Base-by-base conservation (phyloP, 2,329 filamentous ascomycete genomes). In the Ascochyta fabae region DNA sequence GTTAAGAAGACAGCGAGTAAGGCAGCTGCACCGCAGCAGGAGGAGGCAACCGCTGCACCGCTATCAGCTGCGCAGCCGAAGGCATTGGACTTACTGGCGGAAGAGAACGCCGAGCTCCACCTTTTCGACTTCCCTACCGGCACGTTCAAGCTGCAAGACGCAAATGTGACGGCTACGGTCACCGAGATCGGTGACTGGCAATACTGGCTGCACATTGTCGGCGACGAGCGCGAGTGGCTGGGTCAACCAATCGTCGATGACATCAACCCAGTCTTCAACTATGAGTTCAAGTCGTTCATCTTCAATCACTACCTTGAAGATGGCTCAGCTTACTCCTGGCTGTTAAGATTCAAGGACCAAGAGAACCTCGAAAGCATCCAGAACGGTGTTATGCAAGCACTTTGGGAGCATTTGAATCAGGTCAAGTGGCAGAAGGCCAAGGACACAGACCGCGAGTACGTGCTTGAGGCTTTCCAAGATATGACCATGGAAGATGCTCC, bases 241-340 rank as follows among this genome's bases (percentile, higher is more conserved):
- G 92, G 92, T 22, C 91, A 96, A 62, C 84, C 89, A 2, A 86
- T 99, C 27, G 82, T 92, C 27, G 89, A 91, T 6, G 95, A 99
- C 66, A 92, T 98, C 76, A 98, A 98, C 68, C 95, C 95, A 0
- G 93, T 99, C 19, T 99, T 98, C 81, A 98, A 98, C 78, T 98
- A 97, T 64, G 95, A 99, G 75, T 98, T 94, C 68, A 83, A 96
- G n/a, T 98, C 94, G 0, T 98, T 98, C 74, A 97, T 99, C 70
- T 99, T 99, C 84, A 99, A 99, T 70, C 92, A 97, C 73, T 98
- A 96, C 74, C 85, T 89, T 13, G 84, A 88, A 33, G 91, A 97
- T 75, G 92, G 93, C 2, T 90, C 90, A 1, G 94, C 95, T 4
- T 96, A 93, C 75, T 99, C 95, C 1, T 99, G 95, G 94, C 84